phyloP scores from a whole-genome alignment of 176 grass and related monocot genomes.

The Ampelocalamus luodianensis region DNA sequence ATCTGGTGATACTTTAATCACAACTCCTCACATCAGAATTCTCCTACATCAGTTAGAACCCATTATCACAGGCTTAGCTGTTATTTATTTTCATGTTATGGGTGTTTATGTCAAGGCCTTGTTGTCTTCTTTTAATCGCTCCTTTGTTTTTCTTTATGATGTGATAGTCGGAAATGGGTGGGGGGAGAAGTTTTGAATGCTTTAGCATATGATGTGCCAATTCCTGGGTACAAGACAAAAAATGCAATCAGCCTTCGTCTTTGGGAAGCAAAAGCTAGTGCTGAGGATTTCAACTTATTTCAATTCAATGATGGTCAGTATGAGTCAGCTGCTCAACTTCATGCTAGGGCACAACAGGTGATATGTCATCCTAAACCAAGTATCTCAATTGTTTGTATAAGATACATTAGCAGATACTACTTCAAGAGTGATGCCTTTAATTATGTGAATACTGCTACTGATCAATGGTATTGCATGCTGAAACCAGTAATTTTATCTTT shows the following conservation, averaged over 20 bases:
- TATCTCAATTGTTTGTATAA: slow-evolving; percentile 10
- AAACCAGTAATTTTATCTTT: slow-evolving; percentile 34
- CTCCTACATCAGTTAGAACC: slow-evolving; percentile 5
- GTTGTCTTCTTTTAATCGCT: slow-evolving; percentile 5
- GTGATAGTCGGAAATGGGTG: slow-evolving; percentile 74
- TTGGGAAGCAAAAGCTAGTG: slow-evolving; percentile 88
- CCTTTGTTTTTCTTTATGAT: slow-evolving; percentile 24
- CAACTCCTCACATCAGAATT: not conserved
- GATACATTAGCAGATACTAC: slow-evolving; percentile 19
- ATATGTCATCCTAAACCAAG: slow-evolving; percentile 35
- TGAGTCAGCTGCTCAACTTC: slow-evolving; percentile 81
- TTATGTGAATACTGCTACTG: slow-evolving; percentile 15
- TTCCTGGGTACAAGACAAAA: slow-evolving; percentile 98
- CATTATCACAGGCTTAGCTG: not conserved
- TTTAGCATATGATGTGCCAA: slow-evolving; percentile 94
- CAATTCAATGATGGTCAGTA: slow-evolving; percentile 93
- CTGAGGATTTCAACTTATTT: slow-evolving; percentile 94
- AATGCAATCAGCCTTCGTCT: slow-evolving; percentile 95
- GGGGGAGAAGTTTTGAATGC: slow-evolving; percentile 89
- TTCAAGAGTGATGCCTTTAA: slow-evolving; percentile 20
- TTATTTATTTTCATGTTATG: slow-evolving; percentile 21
- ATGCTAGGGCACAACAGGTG: slow-evolving; percentile 92
- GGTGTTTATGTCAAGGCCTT: slow-evolving; percentile 25
- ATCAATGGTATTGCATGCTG: slow-evolving; percentile 13
- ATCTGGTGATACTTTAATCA: slow-evolving; percentile 28